Conservation (phyloP, 371 early-diverging fungal genomes). For the Apophysomyces ossiformis region DNA sequence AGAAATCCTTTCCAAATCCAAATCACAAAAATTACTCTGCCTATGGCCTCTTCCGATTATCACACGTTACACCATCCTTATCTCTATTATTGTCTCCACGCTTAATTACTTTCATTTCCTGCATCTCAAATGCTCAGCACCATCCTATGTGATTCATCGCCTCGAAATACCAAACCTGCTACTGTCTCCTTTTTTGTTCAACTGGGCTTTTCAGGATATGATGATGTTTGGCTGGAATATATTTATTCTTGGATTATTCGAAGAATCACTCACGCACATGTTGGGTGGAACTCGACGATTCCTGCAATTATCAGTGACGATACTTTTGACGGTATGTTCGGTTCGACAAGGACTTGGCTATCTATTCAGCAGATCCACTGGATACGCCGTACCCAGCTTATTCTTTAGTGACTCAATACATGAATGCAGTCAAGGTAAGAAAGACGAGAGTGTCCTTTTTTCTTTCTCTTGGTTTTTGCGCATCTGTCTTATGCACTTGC, state of each 20-base stretch:
- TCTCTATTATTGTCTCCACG: constrained; percentile 41
- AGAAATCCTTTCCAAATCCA: constrained; percentile 16
- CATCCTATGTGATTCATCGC: constrained; percentile 52
- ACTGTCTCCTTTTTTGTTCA: constrained; percentile 52
- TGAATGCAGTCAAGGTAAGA: constrained; percentile 65
- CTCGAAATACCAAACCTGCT: constrained; percentile 41
- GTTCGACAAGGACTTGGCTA: constrained; percentile 55
- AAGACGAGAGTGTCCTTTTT: neutral
- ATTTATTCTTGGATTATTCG: constrained; percentile 53
- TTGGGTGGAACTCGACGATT: constrained; percentile 53
- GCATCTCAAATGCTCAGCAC: constrained; percentile 47
- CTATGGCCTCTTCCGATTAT: constrained; percentile 57
- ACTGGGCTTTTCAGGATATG: constrained; percentile 37
- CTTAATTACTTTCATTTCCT: constrained; percentile 33
- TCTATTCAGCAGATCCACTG: constrained; percentile 59
- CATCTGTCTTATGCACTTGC: neutral
- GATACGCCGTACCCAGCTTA: constrained; percentile 59
- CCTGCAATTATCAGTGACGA: constrained; percentile 32
- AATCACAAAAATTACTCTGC: constrained; percentile 50
- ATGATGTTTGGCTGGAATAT: constrained; percentile 50
- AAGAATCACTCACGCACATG: constrained; percentile 52
- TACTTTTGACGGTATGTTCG: constrained; percentile 31
- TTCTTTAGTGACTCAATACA: constrained; percentile 66
- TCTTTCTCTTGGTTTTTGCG: neutral
- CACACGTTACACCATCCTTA: constrained; percentile 49